phyloP scores from a whole-genome alignment of 2,329 filamentous ascomycete species.

The Epichloe sibirici region DNA sequence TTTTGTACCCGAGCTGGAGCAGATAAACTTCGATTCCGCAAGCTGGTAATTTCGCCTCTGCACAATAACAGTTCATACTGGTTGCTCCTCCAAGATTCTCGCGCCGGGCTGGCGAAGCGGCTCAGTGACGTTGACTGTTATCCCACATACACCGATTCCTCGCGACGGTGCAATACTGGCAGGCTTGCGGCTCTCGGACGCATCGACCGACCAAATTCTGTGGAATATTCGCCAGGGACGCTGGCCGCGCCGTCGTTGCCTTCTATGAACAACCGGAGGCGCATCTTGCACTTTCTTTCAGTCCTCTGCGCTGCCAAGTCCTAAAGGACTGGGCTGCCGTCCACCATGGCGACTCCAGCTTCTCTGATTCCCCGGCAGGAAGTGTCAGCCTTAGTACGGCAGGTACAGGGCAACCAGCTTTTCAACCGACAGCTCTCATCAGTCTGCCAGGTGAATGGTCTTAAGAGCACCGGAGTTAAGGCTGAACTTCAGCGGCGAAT shows the following conservation, averaged over 20 bases:
- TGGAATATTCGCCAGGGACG: not conserved
- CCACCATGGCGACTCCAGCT: conserved; percentile 15
- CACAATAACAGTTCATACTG: not conserved
- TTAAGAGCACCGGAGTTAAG: conserved; percentile 77
- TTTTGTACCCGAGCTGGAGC: not conserved
- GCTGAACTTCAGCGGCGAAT: conserved; percentile 68
- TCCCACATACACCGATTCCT: not conserved
- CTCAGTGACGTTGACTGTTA: not conserved
- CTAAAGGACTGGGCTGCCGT: not conserved
- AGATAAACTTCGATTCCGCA: not conserved
- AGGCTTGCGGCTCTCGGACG: not conserved
- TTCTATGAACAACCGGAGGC: conserved; percentile 5
- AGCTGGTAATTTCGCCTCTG: not conserved
- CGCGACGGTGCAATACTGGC: not conserved
- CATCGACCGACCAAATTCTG: not conserved
- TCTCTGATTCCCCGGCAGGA: conserved; percentile 26
- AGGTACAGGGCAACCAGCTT: conserved; percentile 31
- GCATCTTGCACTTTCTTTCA: not conserved
- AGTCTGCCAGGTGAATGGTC: conserved; percentile 62
- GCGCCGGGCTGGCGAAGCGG: conserved; percentile 2
- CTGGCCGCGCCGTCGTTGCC: not conserved
- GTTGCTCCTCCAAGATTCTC: not conserved
- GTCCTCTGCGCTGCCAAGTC: not conserved
- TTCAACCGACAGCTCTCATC: conserved; percentile 57
- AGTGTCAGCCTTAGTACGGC: conserved; percentile 31